These are phyloP conservation scores for Ogataea salicorniae DNA, from an alignment of 805 yeast species.

Conservation along the genomic window DNA sequence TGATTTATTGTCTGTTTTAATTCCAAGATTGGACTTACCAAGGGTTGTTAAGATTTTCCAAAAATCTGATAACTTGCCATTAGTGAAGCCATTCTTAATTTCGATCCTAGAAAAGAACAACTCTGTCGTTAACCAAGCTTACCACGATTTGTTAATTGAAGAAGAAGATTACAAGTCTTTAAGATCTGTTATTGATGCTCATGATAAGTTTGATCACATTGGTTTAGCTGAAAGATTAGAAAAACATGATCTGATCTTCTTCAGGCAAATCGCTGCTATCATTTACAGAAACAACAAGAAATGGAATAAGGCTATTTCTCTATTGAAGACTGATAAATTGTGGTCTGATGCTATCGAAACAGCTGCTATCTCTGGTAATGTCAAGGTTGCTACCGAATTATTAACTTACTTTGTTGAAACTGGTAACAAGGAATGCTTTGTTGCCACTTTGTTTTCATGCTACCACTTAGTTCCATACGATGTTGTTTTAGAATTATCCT, in stretches of 20 bases:
- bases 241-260: slow-evolving; percentile 83
- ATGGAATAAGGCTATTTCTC: slow-evolving; percentile 82
- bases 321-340: slow-evolving; percentile 84
- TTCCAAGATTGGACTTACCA: slow-evolving; percentile 88
- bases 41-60: slow-evolving; percentile 93
- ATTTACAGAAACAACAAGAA: slow-evolving; percentile 92
- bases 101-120: slow-evolving; percentile 88
- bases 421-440: slow-evolving; percentile 92
- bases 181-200: slow-evolving; percentile 79
- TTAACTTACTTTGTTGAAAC: slow-evolving; percentile 91
- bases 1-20: slow-evolving; percentile 76
- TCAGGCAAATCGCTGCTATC: slow-evolving; percentile 94
- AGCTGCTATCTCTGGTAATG: slow-evolving; percentile 73
- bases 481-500: slow-evolving; percentile 79
- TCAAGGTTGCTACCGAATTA: slow-evolving; percentile 83
- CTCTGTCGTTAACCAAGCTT: slow-evolving; percentile 88
- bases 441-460: slow-evolving; percentile 82
- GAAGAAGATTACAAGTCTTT: slow-evolving; percentile 93
- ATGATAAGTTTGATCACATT: slow-evolving; percentile 87
- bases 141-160: slow-evolving; percentile 91
- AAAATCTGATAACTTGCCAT: slow-evolving; percentile 91
- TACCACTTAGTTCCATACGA: slow-evolving; percentile 78
- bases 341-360: slow-evolving; percentile 95
- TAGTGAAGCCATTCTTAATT: slow-evolving; percentile 91
- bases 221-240: slow-evolving; percentile 92